These are phyloP conservation scores for Backusella psychrophila DNA, from an alignment of 192 early-diverging fungal species.

Conservation along the genomic window DNA sequence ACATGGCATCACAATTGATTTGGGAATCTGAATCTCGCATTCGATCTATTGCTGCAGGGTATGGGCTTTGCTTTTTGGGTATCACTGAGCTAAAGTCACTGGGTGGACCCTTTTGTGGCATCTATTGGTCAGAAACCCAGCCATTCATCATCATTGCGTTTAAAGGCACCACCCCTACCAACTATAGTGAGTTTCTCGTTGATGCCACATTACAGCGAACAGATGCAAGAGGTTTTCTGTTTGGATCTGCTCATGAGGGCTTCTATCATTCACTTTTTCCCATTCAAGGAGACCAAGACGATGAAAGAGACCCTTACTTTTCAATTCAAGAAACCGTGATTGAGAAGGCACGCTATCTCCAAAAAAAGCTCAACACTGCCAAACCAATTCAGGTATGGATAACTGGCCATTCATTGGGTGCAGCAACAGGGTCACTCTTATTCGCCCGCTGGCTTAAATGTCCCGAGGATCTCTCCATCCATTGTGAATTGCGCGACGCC, in stretches of 20 bases:
- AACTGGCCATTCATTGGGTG: constrained; percentile 55
- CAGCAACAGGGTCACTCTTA: constrained; percentile 39
- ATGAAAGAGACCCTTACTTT: constrained; percentile 39
- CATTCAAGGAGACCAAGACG: constrained; percentile 14
- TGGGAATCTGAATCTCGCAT: constrained; percentile 36
- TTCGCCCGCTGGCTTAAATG: constrained; percentile 44
- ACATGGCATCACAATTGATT: constrained; percentile 11
- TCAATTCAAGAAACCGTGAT: constrained; percentile 42
- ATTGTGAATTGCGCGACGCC: constrained; percentile 36
- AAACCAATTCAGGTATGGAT: constrained; percentile 47
- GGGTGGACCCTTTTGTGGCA: constrained; percentile 45
- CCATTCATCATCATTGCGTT: constrained; percentile 45
- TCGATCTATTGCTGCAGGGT: constrained; percentile 18
- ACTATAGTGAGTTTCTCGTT: constrained; percentile 47
- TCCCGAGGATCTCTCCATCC: constrained; percentile 12
- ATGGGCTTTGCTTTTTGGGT: constrained; percentile 39
- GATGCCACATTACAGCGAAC: constrained; percentile 47
- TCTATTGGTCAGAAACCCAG: constrained; percentile 43
- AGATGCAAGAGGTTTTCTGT: constrained; percentile 46
- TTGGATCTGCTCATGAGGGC: constrained; percentile 52
- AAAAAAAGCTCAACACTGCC: constrained; percentile 3
- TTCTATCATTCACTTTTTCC: constrained; percentile 54
- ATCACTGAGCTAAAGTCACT: constrained; percentile 46
- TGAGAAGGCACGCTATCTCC: constrained; percentile 22
- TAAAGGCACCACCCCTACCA: constrained; percentile 54